Conservation (phyloP, 2,329 filamentous ascomycete genomes). For the Parafenestella ontariensis region DNA sequence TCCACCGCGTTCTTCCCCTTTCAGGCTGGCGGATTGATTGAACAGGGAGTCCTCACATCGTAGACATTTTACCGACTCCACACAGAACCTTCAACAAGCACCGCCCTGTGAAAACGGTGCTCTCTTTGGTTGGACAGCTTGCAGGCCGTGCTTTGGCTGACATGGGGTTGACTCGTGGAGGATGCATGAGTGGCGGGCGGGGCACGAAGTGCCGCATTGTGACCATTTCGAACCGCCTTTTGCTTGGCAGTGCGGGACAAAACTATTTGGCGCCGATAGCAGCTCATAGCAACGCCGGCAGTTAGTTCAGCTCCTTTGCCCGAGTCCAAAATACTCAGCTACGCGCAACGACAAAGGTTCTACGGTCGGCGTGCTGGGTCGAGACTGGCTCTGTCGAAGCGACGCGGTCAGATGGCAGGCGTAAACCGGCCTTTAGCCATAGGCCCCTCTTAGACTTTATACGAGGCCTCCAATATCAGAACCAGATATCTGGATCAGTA, state of each 20-base stretch:
- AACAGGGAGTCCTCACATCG: slow-evolving; percentile 18
- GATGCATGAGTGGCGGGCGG: slow-evolving; percentile 24
- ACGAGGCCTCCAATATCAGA: slow-evolving; percentile 5
- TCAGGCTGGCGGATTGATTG: slow-evolving; percentile 25
- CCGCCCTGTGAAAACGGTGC: slow-evolving; percentile 25
- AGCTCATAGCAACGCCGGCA: slow-evolving; percentile 15
- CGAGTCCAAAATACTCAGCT: background rate
- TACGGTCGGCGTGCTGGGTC: background rate
- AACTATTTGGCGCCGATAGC: slow-evolving; percentile 3
- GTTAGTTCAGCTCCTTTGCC: slow-evolving; percentile 4
- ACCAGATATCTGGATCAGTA: background rate
- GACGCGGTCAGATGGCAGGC: slow-evolving; percentile 8
- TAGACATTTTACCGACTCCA: slow-evolving; percentile 36
- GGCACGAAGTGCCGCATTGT: slow-evolving; percentile 15
- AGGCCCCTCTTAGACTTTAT: slow-evolving; percentile 9
- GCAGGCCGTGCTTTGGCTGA: slow-evolving; percentile 42
- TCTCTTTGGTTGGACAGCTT: slow-evolving; percentile 24
- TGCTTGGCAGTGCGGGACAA: slow-evolving; percentile 28
- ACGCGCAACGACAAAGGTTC: background rate
- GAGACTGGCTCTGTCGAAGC: background rate
- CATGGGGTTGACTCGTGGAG: slow-evolving; percentile 30
- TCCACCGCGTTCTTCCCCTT: slow-evolving; percentile 19
- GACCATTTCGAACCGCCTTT: slow-evolving; percentile 19
- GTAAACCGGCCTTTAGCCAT: slow-evolving; percentile 14
- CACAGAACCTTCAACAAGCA: slow-evolving; percentile 16